Evolutionary conservation across 495 filamentous ascomycete genomes (phyloP).

Genomic region (Halenospora varia): DNA sequence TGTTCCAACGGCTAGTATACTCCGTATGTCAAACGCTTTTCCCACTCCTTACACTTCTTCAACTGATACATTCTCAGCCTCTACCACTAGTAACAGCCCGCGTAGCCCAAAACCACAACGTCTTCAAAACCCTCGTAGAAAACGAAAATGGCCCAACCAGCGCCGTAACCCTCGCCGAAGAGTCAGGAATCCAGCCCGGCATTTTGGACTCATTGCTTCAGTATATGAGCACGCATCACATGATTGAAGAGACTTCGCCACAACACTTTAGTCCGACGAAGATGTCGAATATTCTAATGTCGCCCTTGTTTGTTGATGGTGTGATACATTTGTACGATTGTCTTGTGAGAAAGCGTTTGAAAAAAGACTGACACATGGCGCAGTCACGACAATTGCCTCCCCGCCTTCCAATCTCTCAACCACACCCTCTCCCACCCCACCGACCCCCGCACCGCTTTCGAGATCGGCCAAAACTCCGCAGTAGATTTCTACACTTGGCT

Average conservation of each 20-base stretch:
- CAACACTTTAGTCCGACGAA: background rate
- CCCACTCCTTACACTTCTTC: no score
- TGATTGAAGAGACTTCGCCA: background rate
- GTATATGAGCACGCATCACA: background rate
- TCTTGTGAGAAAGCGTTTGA: no score
- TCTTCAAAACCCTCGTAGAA: background rate
- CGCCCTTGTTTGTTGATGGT: background rate
- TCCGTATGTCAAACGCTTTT: background rate
- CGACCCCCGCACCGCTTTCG: background rate
- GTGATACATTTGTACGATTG: background rate
- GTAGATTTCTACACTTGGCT: conserved; percentile 1
- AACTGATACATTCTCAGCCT: no score
- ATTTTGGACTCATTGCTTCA: background rate
- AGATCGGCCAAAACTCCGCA: background rate
- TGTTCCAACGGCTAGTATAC: background rate
- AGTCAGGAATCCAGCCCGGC: background rate
- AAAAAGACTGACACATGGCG: background rate
- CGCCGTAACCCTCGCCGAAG: background rate
- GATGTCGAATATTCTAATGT: background rate
- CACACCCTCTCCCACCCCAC: background rate
- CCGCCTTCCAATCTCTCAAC: background rate
- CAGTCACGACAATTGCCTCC: background rate
- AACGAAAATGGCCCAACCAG: background rate
- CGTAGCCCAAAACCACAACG: background rate
- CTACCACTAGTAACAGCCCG: background rate